These are phyloP conservation scores for Ceratocystis colombiana DNA, from an alignment of 2,329 filamentous ascomycete genomes.

Conservation along the genomic window DNA sequence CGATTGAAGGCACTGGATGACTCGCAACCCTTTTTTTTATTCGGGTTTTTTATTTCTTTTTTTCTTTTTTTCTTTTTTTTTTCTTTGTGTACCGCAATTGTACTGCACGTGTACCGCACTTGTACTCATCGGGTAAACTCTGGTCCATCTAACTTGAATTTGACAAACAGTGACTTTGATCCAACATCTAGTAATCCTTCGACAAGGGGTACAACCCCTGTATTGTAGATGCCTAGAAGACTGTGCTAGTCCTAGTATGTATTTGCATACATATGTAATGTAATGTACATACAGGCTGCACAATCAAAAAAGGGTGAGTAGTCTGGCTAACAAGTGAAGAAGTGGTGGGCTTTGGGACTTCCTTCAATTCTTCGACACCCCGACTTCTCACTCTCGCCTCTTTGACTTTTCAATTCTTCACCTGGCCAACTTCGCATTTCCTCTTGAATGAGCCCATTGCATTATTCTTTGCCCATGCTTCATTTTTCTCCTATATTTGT, in stretches of 20 bases:
- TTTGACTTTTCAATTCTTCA: too few relatives aligned
- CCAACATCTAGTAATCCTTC: not conserved
- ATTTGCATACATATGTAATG: constrained; percentile 4
- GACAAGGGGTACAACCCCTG: not conserved
- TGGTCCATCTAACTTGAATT: not conserved
- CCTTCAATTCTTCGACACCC: too few relatives aligned
- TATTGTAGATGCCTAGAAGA: constrained; percentile 8
- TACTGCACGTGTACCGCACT: not conserved
- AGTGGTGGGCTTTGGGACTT: not conserved
- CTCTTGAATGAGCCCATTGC: not conserved
- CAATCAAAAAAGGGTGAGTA: not conserved
- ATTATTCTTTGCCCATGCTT: not conserved
- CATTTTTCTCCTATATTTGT: not conserved
- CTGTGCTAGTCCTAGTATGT: constrained; percentile 2
- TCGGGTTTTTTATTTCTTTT: too few relatives aligned
- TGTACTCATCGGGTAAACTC: not conserved
- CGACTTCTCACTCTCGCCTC: too few relatives aligned
- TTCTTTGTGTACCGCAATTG: not conserved
- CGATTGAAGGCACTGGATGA: too few relatives aligned
- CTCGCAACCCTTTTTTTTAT: too few relatives aligned
- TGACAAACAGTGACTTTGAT: constrained; percentile 2
- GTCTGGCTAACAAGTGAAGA: not conserved
- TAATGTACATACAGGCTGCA: too few relatives aligned
- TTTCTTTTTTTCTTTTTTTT: too few relatives aligned
- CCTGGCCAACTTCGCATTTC: too few relatives aligned